A percentile compares a stretch with the other conserved stretches of the same genome.
phyloP scores from a whole-genome alignment of 2,329 filamentous ascomycete genomes.

The Acrocalymma vagum region DNA sequence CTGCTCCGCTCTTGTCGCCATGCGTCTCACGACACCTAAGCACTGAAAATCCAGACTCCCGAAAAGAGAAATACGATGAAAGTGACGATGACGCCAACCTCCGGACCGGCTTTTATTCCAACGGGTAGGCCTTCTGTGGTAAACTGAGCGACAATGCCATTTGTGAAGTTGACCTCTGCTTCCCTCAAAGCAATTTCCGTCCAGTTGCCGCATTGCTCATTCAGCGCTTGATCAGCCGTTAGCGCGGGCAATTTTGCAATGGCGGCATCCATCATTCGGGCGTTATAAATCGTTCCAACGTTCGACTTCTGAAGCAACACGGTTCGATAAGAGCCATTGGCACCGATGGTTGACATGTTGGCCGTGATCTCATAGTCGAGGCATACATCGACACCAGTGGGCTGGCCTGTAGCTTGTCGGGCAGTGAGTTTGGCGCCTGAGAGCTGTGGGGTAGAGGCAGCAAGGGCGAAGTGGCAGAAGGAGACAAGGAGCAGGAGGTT shows the following conservation, averaged over 20 bases:
- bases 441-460: slow-evolving; percentile 17
- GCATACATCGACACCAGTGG: slow-evolving; percentile 44
- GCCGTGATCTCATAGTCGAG: slow-evolving; percentile 55
- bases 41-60: slow-evolving; percentile 33
- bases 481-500: slow-evolving; percentile 36
- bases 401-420: slow-evolving; percentile 35
- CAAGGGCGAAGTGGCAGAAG: slow-evolving; percentile 26
- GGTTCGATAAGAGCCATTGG: slow-evolving; percentile 57
- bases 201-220: slow-evolving; percentile 57
- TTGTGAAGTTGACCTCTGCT: slow-evolving; percentile 56
- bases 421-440: slow-evolving; percentile 27
- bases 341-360: slow-evolving; percentile 57
- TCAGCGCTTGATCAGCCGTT: slow-evolving; percentile 52
- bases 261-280: slow-evolving; percentile 53
- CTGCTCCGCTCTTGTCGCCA: no score
- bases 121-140: slow-evolving; percentile 37
- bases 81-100: slow-evolving; percentile 24
- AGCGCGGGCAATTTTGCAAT: slow-evolving; percentile 48
- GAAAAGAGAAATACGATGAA: slow-evolving; percentile 25
- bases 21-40: no score
- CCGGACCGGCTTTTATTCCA: slow-evolving; percentile 37
- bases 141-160: slow-evolving; percentile 50
- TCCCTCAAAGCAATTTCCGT: slow-evolving; percentile 54
- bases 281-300: slow-evolving; percentile 49
- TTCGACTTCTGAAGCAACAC: slow-evolving; percentile 55